A percentile compares a stretch with the other conserved stretches of the same genome.
phyloP scores from a whole-genome alignment of 345 rosid species.

The Salix udensis region DNA sequence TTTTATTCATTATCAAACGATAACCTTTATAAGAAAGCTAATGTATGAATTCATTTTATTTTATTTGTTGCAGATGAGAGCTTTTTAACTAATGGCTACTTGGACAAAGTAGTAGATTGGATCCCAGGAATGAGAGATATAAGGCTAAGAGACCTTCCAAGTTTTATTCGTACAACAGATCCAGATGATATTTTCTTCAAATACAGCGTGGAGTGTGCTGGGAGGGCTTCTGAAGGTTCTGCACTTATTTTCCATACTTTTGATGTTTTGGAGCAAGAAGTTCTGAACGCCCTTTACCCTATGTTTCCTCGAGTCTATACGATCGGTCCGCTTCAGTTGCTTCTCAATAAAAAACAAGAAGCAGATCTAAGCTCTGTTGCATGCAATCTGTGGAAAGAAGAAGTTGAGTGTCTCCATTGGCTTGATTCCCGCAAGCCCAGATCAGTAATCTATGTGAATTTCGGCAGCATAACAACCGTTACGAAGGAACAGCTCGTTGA shows the following conservation, averaged over 20 bases:
- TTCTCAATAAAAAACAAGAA: constrained; percentile 9
- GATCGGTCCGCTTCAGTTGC: constrained; percentile 15
- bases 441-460: constrained; percentile 23
- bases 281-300: constrained; percentile 7
- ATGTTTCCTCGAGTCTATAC: constrained; percentile 21
- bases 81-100: background rate
- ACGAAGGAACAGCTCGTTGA: constrained; percentile 11
- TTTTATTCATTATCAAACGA: no score
- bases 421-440: constrained; percentile 2
- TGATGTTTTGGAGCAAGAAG: constrained; percentile 28
- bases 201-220: background rate
- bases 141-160: background rate
- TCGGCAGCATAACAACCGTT: constrained; percentile 14
- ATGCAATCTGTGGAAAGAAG: constrained; percentile 23
- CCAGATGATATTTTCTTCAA: constrained; percentile 25
- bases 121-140: background rate
- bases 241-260: constrained; percentile 39
- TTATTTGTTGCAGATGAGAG: background rate
- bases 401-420: constrained; percentile 17
- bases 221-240: constrained; percentile 17
- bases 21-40: no score
- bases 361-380: background rate
- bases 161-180: constrained; percentile 26
- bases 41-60: no score
- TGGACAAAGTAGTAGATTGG: background rate